Evolutionary conservation across 805 yeast species (phyloP), one percentile per base, ranked within the genome.

Genomic region (Lipomyces orientalis): DNA sequence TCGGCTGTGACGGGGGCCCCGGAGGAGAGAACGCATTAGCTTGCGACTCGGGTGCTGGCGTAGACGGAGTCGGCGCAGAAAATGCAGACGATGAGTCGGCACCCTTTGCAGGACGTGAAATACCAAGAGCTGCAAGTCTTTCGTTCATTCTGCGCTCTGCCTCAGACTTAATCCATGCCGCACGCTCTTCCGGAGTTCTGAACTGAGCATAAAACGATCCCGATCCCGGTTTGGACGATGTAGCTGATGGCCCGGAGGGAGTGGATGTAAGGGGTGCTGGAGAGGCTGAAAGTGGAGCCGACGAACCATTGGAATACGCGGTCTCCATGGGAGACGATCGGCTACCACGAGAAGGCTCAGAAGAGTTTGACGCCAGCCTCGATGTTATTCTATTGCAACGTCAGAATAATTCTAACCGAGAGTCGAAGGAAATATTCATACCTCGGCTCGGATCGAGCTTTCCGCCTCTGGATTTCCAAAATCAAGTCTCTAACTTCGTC

Each of bases 61-160:
- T 77, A 81, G 60, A 76, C 35, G 77, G 79, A 5, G 79, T 79
- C 29, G 78, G 76, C 22, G 77, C 76, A 29, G 68, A 34, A 29
- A 46, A 16, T 22, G 71, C 61, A n/a, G 64, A 60, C 29, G 71
- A 25, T 14, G 65, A 14, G 19, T 35, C 4, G 10, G 61, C 58
- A 25, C 60, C 33, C 54, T 66, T 58, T 34, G 66, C 61, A 29
- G 61, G 61, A 54, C 68, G 73, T n/a, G 68, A 68, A 67, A 91
- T 85, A 2, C 97, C 97, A 65, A 92, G 82, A 69, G 88, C 90
- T 2, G 96, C 97, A 74, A 92, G 82, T 73, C 92, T 83, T 74
- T 90, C 97, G 68, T 87, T 88, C 97, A 93, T 92, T 78, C 90
- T 85, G 74, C 88, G 87, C 73, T 86, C 86, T 1, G 91, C 91